Conservation (phyloP, 306 rosid genomes). For the Albizia julibrissin region DNA sequence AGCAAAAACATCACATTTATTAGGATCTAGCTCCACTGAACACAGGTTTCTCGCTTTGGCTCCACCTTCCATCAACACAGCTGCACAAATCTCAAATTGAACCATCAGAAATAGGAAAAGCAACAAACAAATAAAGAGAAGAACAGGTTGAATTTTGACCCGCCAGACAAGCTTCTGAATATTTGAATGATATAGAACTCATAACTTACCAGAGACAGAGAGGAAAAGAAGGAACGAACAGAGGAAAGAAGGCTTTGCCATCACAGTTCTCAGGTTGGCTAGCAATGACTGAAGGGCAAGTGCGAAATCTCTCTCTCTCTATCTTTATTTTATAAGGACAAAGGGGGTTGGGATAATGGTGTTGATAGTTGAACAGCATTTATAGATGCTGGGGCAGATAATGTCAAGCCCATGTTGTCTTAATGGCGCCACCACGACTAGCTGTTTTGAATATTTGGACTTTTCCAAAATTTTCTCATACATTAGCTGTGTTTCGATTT, state of each 20-base stretch:
- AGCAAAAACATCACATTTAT: neutral
- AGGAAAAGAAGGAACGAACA: neutral
- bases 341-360: neutral
- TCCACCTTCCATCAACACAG: neutral
- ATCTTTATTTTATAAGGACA: neutral
- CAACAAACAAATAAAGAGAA: neutral
- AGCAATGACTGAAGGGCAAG: neutral
- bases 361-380: neutral
- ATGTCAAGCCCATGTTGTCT: neutral
- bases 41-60: neutral
- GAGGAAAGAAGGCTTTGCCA: neutral
- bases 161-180: neutral
- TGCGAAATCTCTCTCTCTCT: neutral
- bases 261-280: neutral
- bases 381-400: neutral
- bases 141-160: neutral
- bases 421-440: neutral
- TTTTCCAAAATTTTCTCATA: neutral
- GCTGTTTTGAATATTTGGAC: neutral
- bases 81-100: neutral
- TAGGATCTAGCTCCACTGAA: constrained; percentile 21
- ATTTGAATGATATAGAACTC: neutral
- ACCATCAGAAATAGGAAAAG: neutral
- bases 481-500: neutral
- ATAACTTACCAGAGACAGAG: neutral